A percentile compares a stretch with the other conserved stretches of the same genome.
phyloP scores from a whole-genome alignment of 495 filamentous ascomycete species.

The Friedmanniomyces endolithicus region DNA sequence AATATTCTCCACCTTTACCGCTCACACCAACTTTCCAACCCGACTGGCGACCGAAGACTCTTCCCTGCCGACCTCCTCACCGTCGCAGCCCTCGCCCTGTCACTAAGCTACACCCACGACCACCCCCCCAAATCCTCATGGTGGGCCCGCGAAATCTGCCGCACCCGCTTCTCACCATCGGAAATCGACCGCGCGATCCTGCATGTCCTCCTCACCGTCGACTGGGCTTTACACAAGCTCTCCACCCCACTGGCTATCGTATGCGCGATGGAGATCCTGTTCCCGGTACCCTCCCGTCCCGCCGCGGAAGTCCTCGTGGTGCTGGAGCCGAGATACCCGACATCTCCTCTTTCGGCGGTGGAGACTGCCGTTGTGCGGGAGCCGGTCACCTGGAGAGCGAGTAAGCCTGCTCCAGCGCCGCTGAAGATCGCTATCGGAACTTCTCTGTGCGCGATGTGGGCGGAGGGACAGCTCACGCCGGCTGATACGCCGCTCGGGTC shows the following conservation, averaged over 20 bases:
- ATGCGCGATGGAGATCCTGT: background rate
- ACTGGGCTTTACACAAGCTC: background rate
- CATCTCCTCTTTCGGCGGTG: too few species aligned
- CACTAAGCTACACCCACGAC: background rate
- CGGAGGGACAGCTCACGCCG: background rate
- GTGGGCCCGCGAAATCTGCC: background rate
- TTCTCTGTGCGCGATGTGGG: too few species aligned
- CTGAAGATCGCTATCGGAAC: background rate
- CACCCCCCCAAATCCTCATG: background rate
- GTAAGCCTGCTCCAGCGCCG: background rate
- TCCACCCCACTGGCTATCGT: background rate
- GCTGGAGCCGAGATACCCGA: too few species aligned
- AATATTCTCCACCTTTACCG: conserved; percentile 3
- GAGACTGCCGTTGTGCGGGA: background rate
- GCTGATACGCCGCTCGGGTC: background rate
- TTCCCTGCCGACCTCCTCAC: background rate
- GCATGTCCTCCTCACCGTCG: background rate
- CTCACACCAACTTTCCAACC: background rate
- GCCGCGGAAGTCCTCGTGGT: background rate
- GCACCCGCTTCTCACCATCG: background rate
- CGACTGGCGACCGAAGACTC: background rate
- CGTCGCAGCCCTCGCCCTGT: background rate
- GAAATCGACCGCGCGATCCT: background rate
- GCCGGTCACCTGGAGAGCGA: background rate
- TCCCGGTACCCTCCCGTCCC: background rate